phyloP scores from a whole-genome alignment of 805 yeast genomes.

The Scheffersomyces ergatensis region DNA sequence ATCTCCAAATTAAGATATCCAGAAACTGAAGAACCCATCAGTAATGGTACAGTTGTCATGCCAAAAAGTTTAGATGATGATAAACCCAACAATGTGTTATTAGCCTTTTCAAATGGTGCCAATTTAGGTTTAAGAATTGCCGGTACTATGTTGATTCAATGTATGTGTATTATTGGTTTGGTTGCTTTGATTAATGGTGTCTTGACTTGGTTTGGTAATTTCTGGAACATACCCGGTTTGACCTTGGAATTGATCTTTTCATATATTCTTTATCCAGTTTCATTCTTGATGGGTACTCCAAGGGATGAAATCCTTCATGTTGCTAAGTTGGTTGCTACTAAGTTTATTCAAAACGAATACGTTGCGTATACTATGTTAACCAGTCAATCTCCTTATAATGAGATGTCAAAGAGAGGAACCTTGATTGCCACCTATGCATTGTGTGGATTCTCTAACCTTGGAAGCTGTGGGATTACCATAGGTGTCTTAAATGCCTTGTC shows the following conservation, averaged over 20 bases:
- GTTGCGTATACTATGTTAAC: constrained; percentile 48
- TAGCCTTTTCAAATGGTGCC: constrained; percentile 60
- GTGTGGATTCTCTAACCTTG: constrained; percentile 64
- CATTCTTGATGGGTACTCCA: constrained; percentile 58
- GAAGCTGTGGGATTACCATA: constrained; percentile 58
- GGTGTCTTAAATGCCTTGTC: constrained; percentile 60
- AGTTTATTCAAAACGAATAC: constrained; percentile 61
- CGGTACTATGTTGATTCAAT: constrained; percentile 54
- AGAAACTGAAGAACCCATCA: constrained; percentile 54
- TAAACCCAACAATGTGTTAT: constrained; percentile 49
- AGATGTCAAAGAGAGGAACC: constrained; percentile 48
- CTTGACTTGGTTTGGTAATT: constrained; percentile 59
- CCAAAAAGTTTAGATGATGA: constrained; percentile 26
- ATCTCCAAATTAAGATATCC: constrained; percentile 59
- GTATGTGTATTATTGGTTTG: constrained; percentile 59
- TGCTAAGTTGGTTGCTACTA: constrained; percentile 51
- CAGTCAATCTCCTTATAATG: constrained; percentile 41
- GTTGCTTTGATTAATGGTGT: constrained; percentile 56
- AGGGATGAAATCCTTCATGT: constrained; percentile 49
- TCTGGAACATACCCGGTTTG: constrained; percentile 55
- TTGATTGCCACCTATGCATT: constrained; percentile 60
- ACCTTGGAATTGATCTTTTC: constrained; percentile 56
- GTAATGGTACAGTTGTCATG: constrained; percentile 47
- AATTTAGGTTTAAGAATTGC: constrained; percentile 57
- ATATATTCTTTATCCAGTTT: constrained; percentile 57